These are phyloP conservation scores for Rhizophlyctis rosea DNA, from an alignment of 192 early-diverging fungal genomes.

Conservation along the genomic window DNA sequence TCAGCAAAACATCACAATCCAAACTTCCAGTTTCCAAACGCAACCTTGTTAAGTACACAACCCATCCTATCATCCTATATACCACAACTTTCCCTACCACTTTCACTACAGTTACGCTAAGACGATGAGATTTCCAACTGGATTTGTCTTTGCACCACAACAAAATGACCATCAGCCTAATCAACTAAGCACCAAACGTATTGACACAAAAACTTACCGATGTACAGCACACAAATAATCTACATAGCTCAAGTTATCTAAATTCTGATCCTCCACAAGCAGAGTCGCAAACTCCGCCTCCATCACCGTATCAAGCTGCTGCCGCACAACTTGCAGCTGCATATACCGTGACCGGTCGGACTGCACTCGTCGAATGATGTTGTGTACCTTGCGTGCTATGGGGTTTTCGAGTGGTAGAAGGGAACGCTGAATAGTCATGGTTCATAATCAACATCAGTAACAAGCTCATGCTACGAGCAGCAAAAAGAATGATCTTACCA, in stretches of 20 bases:
- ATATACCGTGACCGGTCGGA: slow-evolving; percentile 62
- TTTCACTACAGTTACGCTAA: too few relatives aligned
- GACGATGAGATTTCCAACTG: too few relatives aligned
- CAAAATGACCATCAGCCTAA: too few relatives aligned
- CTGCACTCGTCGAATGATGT: slow-evolving; percentile 64
- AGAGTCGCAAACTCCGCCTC: slow-evolving; percentile 77
- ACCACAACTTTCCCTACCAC: too few relatives aligned
- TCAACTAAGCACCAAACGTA: too few relatives aligned
- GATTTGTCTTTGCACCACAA: too few relatives aligned
- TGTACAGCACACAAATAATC: slow-evolving; percentile 89
- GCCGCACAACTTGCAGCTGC: slow-evolving; percentile 73
- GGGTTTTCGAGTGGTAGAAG: slow-evolving; percentile 70
- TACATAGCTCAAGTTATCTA: slow-evolving; percentile 86
- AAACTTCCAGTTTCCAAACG: too few relatives aligned
- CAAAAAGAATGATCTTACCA: slow-evolving; percentile 50
- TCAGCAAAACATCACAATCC: too few relatives aligned
- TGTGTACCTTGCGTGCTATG: slow-evolving; percentile 60
- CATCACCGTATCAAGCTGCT: slow-evolving; percentile 70
- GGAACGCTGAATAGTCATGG: slow-evolving; percentile 45
- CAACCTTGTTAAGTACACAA: too few relatives aligned
- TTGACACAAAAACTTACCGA: slow-evolving; percentile 42
- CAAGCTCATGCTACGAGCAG: neutral
- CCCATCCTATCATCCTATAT: too few relatives aligned
- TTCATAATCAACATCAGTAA: neutral
- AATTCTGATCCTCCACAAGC: slow-evolving; percentile 86